Percentiles rank a stretch among this genome's conserved stretches.
These are phyloP conservation scores for Ramularia collo-cygni DNA, from an alignment of 2,329 filamentous ascomycete genomes.

Conservation along the genomic window DNA sequence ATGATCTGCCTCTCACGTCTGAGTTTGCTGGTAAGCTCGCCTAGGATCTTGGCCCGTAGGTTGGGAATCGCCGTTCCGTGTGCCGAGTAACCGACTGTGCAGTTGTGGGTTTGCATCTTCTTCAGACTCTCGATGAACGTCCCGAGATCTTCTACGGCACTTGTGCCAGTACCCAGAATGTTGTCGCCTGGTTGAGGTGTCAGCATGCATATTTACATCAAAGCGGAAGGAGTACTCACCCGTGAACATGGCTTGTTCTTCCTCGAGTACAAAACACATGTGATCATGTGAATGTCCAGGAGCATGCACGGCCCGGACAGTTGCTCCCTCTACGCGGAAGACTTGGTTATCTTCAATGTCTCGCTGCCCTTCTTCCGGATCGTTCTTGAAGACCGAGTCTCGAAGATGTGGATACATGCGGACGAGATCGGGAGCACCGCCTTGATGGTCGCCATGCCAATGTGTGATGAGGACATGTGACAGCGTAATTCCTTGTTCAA, in stretches of 20 bases:
- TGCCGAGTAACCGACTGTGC: constrained; percentile 38
- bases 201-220: no score
- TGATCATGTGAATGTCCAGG: constrained; percentile 32
- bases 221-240: no score
- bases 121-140: constrained; percentile 33
- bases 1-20: constrained; percentile 38
- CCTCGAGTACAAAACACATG: constrained; percentile 32
- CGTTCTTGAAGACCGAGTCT: constrained; percentile 31
- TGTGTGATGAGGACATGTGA: constrained; percentile 40
- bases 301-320: constrained; percentile 31
- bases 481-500: constrained; percentile 25
- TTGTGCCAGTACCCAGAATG: constrained; percentile 34
- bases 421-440: constrained; percentile 37
- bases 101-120: constrained; percentile 15
- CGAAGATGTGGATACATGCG: constrained; percentile 25
- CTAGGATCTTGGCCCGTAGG: constrained; percentile 34
- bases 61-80: constrained; percentile 39
- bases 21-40: constrained; percentile 33
- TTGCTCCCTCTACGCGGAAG: constrained; percentile 36
- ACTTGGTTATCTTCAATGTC: constrained; percentile 33
- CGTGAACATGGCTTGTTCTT: constrained; percentile 35
- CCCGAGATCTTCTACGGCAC: constrained; percentile 35
- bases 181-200: no score
- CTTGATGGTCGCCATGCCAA: constrained; percentile 42
- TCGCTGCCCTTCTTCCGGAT: constrained; percentile 22